Percentiles rank a stretch among this genome's conserved stretches.
These are phyloP conservation scores for Stagonosporopsis chrysanthemi DNA, from an alignment of 2,329 filamentous ascomycete genomes.

Conservation along the genomic window DNA sequence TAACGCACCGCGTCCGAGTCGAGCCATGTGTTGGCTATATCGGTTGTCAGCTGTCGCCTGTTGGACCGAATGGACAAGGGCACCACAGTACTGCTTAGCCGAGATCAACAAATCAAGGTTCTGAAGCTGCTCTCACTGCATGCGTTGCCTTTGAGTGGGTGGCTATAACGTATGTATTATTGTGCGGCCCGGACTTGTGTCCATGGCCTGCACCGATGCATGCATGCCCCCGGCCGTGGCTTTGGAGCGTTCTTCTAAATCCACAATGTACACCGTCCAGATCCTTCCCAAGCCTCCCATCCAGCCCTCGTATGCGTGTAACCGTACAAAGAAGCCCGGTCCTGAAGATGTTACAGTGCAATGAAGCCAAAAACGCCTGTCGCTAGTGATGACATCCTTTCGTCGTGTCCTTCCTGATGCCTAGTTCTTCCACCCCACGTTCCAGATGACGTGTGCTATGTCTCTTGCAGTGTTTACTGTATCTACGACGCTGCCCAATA, in stretches of 20 bases:
- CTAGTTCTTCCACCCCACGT: conserved; percentile 66
- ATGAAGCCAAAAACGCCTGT: conserved; percentile 30
- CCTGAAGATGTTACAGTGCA: conserved; percentile 28
- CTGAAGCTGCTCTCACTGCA: neutral
- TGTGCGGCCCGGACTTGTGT: conserved; percentile 21
- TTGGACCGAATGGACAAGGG: neutral
- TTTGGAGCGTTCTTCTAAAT: conserved; percentile 9
- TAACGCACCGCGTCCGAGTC: neutral
- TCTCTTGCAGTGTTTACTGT: conserved; percentile 72
- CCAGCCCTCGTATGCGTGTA: conserved; percentile 23
- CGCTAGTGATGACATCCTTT: conserved; percentile 30
- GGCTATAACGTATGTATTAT: conserved; percentile 30
- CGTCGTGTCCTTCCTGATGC: conserved; percentile 1
- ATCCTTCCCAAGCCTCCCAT: conserved; percentile 22
- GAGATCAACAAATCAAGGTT: neutral
- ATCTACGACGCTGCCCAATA: conserved; percentile 82
- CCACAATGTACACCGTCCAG: conserved; percentile 22
- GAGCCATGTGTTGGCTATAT: neutral
- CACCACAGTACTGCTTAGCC: neutral
- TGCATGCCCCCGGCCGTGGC: conserved; percentile 23
- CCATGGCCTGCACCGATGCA: conserved; percentile 27
- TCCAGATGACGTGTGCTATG: conserved; percentile 72
- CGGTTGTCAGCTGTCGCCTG: conserved; percentile 10
- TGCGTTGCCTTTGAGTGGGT: neutral
- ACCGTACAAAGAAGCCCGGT: conserved; percentile 26